A percentile compares a stretch with the other conserved stretches of the same genome.
phyloP scores from a whole-genome alignment of 345 rosid species.

The Camelina neglecta region DNA sequence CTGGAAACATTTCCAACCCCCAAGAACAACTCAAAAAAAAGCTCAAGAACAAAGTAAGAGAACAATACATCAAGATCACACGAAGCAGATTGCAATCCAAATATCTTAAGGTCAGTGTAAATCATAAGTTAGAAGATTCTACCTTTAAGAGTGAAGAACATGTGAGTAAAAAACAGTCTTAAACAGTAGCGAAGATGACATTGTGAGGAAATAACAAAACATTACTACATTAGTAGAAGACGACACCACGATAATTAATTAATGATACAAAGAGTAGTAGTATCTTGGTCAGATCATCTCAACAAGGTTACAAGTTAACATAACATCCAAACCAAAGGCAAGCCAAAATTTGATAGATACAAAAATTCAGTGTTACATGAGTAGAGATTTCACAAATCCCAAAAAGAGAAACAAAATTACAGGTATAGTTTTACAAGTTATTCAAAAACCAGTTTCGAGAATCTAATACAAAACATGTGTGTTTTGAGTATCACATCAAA shows the following conservation, averaged over 20 bases:
- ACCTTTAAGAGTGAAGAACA: conserved; percentile 8
- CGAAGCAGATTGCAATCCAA: background rate
- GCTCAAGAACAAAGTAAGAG: conserved; percentile 1
- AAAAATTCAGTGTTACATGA: conserved; percentile 15
- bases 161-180: background rate
- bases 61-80: conserved; percentile 29
- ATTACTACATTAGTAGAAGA: background rate
- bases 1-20: conserved; percentile 51
- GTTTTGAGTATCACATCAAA: background rate
- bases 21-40: conserved; percentile 43
- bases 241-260: conserved; percentile 11
- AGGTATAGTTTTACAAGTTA: conserved; percentile 25
- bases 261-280: conserved; percentile 8
- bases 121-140: background rate
- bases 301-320: conserved; percentile 19
- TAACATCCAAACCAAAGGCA: background rate
- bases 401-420: conserved; percentile 15
- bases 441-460: conserved; percentile 14
- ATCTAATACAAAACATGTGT: conserved; percentile 26
- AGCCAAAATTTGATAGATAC: conserved; percentile 10
- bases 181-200: background rate
- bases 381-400: conserved; percentile 19
- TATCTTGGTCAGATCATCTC: background rate
- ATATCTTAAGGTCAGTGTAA: background rate
- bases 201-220: background rate